Conservation (phyloP, 768 basidiomycete species). For the Boletus sensibilis region DNA sequence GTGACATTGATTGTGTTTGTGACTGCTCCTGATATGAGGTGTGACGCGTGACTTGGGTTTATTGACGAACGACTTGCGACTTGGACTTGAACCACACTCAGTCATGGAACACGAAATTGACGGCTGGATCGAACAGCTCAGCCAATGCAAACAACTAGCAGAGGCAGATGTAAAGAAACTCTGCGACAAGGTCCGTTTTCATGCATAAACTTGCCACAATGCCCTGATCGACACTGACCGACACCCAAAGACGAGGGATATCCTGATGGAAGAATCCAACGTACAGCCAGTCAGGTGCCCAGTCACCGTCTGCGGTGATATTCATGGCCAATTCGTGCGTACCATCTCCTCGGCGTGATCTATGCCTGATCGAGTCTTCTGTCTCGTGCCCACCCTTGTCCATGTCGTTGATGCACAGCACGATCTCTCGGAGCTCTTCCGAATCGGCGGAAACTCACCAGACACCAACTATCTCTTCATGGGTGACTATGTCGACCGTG, state of each 20-base stretch:
- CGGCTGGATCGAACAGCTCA: conserved; percentile 94
- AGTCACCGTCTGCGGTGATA: conserved; percentile 99
- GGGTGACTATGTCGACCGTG: conserved; percentile 99
- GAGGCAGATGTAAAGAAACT: conserved; percentile 96
- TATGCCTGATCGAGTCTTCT: conserved; percentile 22
- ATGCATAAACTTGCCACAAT: neutral
- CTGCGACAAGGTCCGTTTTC: conserved; percentile 85
- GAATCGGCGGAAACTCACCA: conserved; percentile 97
- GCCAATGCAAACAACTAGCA: conserved; percentile 94
- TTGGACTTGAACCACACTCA: conserved; percentile 15
- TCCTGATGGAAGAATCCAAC: conserved; percentile 98
- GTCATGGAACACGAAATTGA: conserved; percentile 77
- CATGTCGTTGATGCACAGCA: conserved; percentile 56
- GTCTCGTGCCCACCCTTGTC: conserved; percentile 11
- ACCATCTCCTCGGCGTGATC: conserved; percentile 20
- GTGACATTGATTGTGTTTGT: conserved; percentile 30
- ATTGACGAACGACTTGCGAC: conserved; percentile 22
- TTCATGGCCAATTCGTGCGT: conserved; percentile 99
- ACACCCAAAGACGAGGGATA: conserved; percentile 82
- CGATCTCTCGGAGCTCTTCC: conserved; percentile 97
- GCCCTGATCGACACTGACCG: conserved; percentile 18
- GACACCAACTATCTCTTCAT: conserved; percentile 99
- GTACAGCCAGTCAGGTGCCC: conserved; percentile 98
- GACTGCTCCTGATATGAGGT: conserved; percentile 24
- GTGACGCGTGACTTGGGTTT: conserved; percentile 31